These are phyloP conservation scores for Sporothrix euskadiensis DNA, from an alignment of 2,329 filamentous ascomycete species.

Conservation along the genomic window DNA sequence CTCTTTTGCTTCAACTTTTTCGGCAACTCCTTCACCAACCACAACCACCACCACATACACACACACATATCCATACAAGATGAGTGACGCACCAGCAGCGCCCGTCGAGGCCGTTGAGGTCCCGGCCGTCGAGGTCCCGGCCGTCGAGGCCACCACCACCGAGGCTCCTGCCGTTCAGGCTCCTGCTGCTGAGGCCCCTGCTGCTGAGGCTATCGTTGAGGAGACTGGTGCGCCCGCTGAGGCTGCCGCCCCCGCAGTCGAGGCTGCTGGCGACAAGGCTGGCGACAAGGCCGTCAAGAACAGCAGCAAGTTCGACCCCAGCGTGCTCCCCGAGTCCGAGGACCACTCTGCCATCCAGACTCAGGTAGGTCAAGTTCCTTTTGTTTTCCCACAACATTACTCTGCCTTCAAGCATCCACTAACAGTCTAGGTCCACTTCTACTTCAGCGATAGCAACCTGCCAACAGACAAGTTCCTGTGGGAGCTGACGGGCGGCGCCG, in stretches of 20 bases:
- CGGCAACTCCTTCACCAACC: background rate
- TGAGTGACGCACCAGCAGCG: conserved; percentile 34
- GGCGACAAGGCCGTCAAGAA: conserved; percentile 47
- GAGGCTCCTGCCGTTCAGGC: conserved; percentile 9
- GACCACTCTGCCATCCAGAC: conserved; percentile 80
- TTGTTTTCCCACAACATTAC: background rate
- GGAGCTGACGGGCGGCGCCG: conserved; percentile 70
- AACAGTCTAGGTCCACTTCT: conserved; percentile 78
- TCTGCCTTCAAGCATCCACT: background rate
- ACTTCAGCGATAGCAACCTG: conserved; percentile 91
- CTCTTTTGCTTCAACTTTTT: background rate
- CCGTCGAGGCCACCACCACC: conserved; percentile 21
- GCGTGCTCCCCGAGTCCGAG: conserved; percentile 65
- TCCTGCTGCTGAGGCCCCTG: conserved; percentile 34
- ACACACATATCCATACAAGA: conserved; percentile 27
- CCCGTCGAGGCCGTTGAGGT: conserved; percentile 32
- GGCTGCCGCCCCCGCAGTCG: conserved; percentile 41
- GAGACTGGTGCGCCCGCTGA: conserved; percentile 35
- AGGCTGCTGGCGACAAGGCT: background rate
- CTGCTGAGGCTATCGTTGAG: conserved; percentile 33
- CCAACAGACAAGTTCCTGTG: conserved; percentile 86
- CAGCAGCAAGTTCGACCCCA: conserved; percentile 71
- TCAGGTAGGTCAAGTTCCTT: conserved; percentile 59
- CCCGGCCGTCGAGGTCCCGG: conserved; percentile 26
- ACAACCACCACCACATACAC: background rate